Evolutionary conservation across 2,329 filamentous ascomycete genomes (phyloP), one percentile per base, ranked within the genome.

Genomic region (Paecilomyces fulvus): DNA sequence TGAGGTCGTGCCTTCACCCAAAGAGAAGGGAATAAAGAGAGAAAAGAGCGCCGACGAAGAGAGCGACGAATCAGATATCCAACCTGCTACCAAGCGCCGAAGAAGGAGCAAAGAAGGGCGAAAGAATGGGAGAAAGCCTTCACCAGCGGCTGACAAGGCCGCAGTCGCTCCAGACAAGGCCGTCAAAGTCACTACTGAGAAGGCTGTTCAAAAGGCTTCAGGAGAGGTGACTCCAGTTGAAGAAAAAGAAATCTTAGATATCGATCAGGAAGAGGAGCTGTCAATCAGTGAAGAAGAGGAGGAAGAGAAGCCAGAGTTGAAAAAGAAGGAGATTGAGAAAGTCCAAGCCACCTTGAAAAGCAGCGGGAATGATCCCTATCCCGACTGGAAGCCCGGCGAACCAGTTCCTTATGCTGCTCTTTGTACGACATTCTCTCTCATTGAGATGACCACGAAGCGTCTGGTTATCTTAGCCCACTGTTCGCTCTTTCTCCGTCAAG

Each of bases 321-420:
- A 84, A 52, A 86, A 84, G 48, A 92, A 95, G 72, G 86, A 85
- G 51, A 85, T 89, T 49, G 83, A 92, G 71, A 89, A 90, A 70
- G 83, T 92, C 10, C 91, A 96, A 70, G 84, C 84, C 8, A 88
- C 86, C 51, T 76, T 96, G 57, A 85, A 85, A 67, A 77, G 82
- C 17, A 83, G 80, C 53, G 78, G 74, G 43, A 88, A 90, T 62
- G 88, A 95, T 65, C 85, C 88, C n/a, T 97, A 92, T 72, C 92
- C 92, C 0, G 92, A 99, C 73, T 99, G 94, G 94, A 88, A 90
- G 70, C 77, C 88, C 51, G 92, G 92, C 51, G 83, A 88, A 51
- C 90, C 92, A 10, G 92, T 96, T 1, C 94, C 94, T 0, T 99
- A 97, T 66, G 92, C 91, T 25, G 94, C 94, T 11, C 81, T 99